Base-by-base conservation (phyloP, 1,284 basidiomycete species). In the Trametes sp. region DNA sequence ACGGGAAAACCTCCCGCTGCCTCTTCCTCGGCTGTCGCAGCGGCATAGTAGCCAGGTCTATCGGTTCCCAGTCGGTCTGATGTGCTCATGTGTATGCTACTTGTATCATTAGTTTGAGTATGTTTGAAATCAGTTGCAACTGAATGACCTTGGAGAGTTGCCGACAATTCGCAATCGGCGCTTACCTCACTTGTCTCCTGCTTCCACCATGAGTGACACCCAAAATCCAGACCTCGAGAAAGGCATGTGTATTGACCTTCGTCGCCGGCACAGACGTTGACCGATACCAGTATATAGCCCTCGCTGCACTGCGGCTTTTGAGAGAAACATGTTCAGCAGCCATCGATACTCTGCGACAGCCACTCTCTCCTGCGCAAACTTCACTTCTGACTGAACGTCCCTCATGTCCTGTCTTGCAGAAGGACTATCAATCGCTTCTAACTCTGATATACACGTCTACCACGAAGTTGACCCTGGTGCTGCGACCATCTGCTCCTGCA, bases 401-500 rank as follows among this genome's bases (percentile, higher is more conserved):
- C 57, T 28, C 81, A 63, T 74, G 80, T 57, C 16, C 72, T 19
- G 71, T 81, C 57, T 69, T 90, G 38, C 82, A 79, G 66, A 80
- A 80, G 50, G 91, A 93, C 70, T 77, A 88, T 24, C 65, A 86
- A 21, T 84, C 87, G 1, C 77, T 92, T 31, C 79, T 92, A 35
- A 80, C 85, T 3, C 78, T 92, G 59, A 71, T 92, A n/a, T 82
- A 90, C 73, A 77, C 79, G 10, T 77, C 83, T 24, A 78, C 84
- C 1, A 92, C 89, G 11, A 93, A 89, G 71, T 72, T 91, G 35
- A 79, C 90, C 0, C 80, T 93, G 29, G 81, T 84, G 0, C 80
- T 92, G 44, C 89, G 88, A 33, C 87, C 90, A 2, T 75, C 85
- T 1, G 79, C 79, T 1, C 87, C 87, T 0, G 77, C 85, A 0